These are phyloP conservation scores for Didymella lethalis DNA, from an alignment of 2,329 filamentous ascomycete genomes.

Conservation along the genomic window DNA sequence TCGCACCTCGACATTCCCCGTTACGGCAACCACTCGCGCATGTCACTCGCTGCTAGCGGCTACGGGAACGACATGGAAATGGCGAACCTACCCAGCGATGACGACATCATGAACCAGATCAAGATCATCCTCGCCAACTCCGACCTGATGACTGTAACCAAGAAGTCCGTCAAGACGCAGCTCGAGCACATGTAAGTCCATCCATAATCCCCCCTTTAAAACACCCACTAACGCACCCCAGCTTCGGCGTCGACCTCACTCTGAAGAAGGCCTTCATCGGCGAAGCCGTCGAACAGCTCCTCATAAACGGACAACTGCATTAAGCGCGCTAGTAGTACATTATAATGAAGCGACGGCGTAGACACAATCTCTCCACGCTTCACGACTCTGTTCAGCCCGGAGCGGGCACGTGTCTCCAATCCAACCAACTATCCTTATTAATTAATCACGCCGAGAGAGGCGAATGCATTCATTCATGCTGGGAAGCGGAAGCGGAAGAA, in stretches of 20 bases:
- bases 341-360: conserved; percentile 11
- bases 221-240: conserved; percentile 31
- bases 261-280: conserved; percentile 87
- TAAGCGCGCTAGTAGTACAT: conserved; percentile 1
- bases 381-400: conserved; percentile 20
- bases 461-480: not conserved
- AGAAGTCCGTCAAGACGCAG: conserved; percentile 97
- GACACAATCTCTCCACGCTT: conserved; percentile 12
- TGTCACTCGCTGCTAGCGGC: conserved; percentile 67
- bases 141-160: conserved; percentile 97
- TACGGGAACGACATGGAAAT: conserved; percentile 69
- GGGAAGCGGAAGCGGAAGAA: not conserved
- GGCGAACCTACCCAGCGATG: conserved; percentile 83
- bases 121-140: conserved; percentile 89
- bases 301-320: conserved; percentile 22
- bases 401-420: conserved; percentile 17
- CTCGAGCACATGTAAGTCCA: conserved; percentile 73
- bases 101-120: conserved; percentile 91
- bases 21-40: conserved; percentile 53
- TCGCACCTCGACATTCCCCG: conserved; percentile 66
- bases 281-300: conserved; percentile 45
- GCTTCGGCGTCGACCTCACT: conserved; percentile 85
- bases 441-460: conserved; percentile 10
- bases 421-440: conserved; percentile 13
- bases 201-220: not conserved